Evolutionary conservation across 1,284 basidiomycete genomes (phyloP).

Genomic region (Pseudozyma sp.): DNA sequence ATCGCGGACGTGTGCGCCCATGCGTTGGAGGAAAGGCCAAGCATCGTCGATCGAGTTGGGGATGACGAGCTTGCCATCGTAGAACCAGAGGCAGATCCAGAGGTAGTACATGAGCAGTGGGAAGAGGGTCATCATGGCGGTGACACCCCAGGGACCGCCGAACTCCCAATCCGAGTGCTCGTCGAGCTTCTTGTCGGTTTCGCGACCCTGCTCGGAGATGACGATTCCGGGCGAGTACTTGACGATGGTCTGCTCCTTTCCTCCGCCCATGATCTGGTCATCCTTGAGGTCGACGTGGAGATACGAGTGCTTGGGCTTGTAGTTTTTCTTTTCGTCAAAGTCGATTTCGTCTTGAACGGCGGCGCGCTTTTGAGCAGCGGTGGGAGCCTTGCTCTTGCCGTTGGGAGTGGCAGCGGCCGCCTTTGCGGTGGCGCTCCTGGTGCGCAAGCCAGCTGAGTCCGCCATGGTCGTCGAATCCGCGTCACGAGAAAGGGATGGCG

Average conservation of each 20-base stretch:
- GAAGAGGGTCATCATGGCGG: slow-evolving; percentile 94
- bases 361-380: slow-evolving; percentile 35
- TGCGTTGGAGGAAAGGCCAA: slow-evolving; percentile 80
- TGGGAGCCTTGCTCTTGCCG: slow-evolving; percentile 27
- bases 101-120: slow-evolving; percentile 96
- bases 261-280: slow-evolving; percentile 65
- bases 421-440: slow-evolving; percentile 39
- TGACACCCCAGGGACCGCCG: slow-evolving; percentile 90
- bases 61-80: slow-evolving; percentile 85
- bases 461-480: slow-evolving; percentile 17
- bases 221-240: slow-evolving; percentile 65
- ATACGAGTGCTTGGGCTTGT: slow-evolving; percentile 57
- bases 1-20: slow-evolving; percentile 87
- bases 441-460: slow-evolving; percentile 50
- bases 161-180: slow-evolving; percentile 76
- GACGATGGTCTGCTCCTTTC: slow-evolving; percentile 58
- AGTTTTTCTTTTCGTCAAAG: slow-evolving; percentile 35
- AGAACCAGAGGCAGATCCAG: slow-evolving; percentile 97
- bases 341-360: slow-evolving; percentile 36
- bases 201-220: slow-evolving; percentile 64
- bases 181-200: slow-evolving; percentile 66
- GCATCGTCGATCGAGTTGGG: slow-evolving; percentile 81
- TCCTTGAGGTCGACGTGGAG: slow-evolving; percentile 62
- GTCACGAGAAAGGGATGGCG: too few species aligned
- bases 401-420: slow-evolving; percentile 32